Conservation (phyloP, 371 early-diverging fungal genomes). For the Smittium mucronatum region DNA sequence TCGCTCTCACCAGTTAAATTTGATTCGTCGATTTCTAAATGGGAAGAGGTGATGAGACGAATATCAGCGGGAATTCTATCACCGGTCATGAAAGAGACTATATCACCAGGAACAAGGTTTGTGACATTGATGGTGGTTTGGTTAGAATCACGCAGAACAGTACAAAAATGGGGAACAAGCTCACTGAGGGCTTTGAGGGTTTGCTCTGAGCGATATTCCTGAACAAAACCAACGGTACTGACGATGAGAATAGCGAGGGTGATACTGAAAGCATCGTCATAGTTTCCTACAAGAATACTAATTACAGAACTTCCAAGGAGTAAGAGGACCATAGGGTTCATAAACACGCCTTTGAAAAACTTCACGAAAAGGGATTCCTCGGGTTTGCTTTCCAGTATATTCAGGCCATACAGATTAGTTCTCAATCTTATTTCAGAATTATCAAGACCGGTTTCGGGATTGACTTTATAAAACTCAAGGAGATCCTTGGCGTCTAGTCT, state of each 20-base stretch:
- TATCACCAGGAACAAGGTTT: conserved; percentile 93
- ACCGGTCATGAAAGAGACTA: conserved; percentile 78
- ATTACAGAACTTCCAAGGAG: conserved; percentile 77
- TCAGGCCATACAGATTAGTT: conserved; percentile 46
- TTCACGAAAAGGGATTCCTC: conserved; percentile 46
- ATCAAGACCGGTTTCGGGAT: not conserved
- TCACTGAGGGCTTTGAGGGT: conserved; percentile 44
- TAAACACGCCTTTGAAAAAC: conserved; percentile 51
- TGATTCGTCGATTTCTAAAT: conserved; percentile 87
- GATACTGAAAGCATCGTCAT: conserved; percentile 88
- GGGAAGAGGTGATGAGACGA: conserved; percentile 64
- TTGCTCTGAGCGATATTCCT: conserved; percentile 52
- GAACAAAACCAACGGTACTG: conserved; percentile 46
- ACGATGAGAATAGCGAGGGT: conserved; percentile 47
- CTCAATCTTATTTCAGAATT: conserved; percentile 15
- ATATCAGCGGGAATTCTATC: conserved; percentile 95
- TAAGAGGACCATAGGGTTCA: conserved; percentile 58
- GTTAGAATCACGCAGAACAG: conserved; percentile 56
- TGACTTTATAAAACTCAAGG: not conserved
- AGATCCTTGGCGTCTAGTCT: not conserved
- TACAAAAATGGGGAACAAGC: conserved; percentile 48
- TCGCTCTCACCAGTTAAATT: conserved; percentile 90
- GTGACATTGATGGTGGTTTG: conserved; percentile 43
- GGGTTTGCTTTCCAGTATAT: conserved; percentile 47
- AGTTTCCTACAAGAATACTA: conserved; percentile 71